Evolutionary conservation across 306 rosid genomes (phyloP).

Genomic region (Datisca glomerata): DNA sequence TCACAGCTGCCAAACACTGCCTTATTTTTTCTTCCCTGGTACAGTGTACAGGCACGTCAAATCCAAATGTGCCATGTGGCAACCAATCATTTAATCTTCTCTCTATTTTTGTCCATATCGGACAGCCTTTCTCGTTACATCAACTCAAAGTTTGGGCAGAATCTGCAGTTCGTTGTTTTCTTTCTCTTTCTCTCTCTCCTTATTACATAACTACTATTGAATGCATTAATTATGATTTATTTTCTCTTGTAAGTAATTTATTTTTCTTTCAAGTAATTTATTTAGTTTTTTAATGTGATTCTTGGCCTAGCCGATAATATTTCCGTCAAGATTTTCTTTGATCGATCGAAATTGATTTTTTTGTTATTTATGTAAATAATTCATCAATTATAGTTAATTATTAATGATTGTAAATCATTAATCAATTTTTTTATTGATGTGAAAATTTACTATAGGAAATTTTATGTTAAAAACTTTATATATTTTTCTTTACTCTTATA

Average conservation of each 20-base stretch:
- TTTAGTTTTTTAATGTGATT: background rate
- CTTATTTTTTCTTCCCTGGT: too few relatives aligned
- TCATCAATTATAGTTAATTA: too few relatives aligned
- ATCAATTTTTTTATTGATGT: too few relatives aligned
- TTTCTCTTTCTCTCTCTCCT: slow-evolving; percentile 6
- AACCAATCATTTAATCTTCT: slow-evolving; percentile 22
- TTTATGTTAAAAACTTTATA: too few relatives aligned
- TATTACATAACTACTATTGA: slow-evolving; percentile 27
- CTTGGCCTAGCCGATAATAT: too few relatives aligned
- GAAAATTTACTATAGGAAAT: too few relatives aligned
- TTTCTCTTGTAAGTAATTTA: background rate
- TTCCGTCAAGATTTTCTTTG: too few relatives aligned
- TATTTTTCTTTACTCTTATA: too few relatives aligned
- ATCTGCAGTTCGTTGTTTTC: background rate
- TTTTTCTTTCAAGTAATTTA: background rate
- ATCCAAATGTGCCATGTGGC: slow-evolving; percentile 25
- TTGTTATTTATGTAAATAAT: background rate
- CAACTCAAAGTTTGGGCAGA: slow-evolving; percentile 24
- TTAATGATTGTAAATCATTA: too few relatives aligned
- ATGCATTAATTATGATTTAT: background rate
- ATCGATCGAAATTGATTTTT: slow-evolving; percentile 1
- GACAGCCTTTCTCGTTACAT: slow-evolving; percentile 35
- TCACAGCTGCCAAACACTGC: too few relatives aligned
- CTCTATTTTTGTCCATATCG: slow-evolving; percentile 25
- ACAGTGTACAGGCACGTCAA: slow-evolving; percentile 9